These are phyloP conservation scores for Sarocladium brachiariae DNA, from an alignment of 2,329 filamentous ascomycete species.

Conservation along the genomic window DNA sequence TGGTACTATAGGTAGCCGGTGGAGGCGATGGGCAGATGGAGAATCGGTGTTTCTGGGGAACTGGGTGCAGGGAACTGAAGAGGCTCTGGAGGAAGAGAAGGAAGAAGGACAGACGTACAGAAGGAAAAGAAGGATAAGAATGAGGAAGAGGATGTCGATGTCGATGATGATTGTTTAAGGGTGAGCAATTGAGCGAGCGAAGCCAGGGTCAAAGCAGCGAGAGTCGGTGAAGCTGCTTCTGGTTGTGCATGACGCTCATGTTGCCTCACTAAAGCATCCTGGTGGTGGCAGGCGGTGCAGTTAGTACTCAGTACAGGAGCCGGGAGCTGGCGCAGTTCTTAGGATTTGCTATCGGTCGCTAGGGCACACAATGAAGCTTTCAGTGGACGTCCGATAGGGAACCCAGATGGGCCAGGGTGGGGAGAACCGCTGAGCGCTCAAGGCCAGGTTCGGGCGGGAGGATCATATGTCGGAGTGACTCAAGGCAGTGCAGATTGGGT, in stretches of 20 bases:
- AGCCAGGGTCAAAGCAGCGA: too few species aligned
- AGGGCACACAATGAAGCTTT: too few species aligned
- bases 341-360: too few species aligned
- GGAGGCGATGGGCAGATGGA: neutral
- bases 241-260: constrained; percentile 2
- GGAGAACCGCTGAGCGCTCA: neutral
- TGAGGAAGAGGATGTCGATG: neutral
- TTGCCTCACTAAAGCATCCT: neutral
- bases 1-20: constrained; percentile 7
- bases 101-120: neutral
- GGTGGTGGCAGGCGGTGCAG: too few species aligned
- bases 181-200: too few species aligned
- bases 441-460: constrained; percentile 1
- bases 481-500: neutral
- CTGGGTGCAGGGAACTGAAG: neutral
- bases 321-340: too few species aligned
- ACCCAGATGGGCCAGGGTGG: too few species aligned
- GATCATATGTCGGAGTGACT: neutral
- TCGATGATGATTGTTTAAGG: neutral
- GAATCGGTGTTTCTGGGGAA: neutral
- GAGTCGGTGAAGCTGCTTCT: constrained; percentile 5
- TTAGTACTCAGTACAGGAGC: too few species aligned
- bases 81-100: neutral
- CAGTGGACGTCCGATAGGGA: neutral
- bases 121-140: neutral